Evolutionary conservation across 2,329 filamentous ascomycete genomes (phyloP).

Genomic region (Sordariomycetes sp.): DNA sequence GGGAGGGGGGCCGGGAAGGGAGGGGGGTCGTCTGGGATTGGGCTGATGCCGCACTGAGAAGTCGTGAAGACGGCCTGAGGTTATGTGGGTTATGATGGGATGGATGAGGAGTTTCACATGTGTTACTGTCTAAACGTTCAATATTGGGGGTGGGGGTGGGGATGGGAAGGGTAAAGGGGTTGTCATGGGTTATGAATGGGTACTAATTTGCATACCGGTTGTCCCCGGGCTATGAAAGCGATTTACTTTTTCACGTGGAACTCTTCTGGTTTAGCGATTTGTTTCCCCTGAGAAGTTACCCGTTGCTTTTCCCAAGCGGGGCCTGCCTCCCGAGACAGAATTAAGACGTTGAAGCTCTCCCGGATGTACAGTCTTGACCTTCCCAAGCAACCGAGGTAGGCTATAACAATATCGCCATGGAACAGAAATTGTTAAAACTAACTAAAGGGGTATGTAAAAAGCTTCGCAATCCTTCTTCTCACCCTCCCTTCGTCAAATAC

Average conservation of each 20-base stretch:
- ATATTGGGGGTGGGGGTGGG: not conserved
- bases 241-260: not conserved
- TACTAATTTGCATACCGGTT: not conserved
- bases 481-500: not conserved
- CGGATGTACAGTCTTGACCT: too few species aligned
- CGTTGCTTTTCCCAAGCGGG: too few species aligned
- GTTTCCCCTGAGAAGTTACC: too few species aligned
- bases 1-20: constrained; percentile 5
- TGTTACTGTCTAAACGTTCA: not conserved
- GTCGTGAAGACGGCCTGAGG: not conserved
- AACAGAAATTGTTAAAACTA: too few species aligned
- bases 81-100: not conserved
- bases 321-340: too few species aligned
- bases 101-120: not conserved
- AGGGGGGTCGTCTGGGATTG: constrained; percentile 15
- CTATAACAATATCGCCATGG: too few species aligned
- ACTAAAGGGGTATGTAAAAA: not conserved
- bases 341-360: too few species aligned
- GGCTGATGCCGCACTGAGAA: constrained; percentile 20
- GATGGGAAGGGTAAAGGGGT: too few species aligned
- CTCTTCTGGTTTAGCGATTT: too few species aligned
- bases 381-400: too few species aligned
- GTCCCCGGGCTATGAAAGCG: not conserved
- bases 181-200: not conserved
- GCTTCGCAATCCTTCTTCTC: not conserved